These are phyloP conservation scores for Fusarium succisae DNA, from an alignment of 2,329 filamentous ascomycete species.

Conservation along the genomic window DNA sequence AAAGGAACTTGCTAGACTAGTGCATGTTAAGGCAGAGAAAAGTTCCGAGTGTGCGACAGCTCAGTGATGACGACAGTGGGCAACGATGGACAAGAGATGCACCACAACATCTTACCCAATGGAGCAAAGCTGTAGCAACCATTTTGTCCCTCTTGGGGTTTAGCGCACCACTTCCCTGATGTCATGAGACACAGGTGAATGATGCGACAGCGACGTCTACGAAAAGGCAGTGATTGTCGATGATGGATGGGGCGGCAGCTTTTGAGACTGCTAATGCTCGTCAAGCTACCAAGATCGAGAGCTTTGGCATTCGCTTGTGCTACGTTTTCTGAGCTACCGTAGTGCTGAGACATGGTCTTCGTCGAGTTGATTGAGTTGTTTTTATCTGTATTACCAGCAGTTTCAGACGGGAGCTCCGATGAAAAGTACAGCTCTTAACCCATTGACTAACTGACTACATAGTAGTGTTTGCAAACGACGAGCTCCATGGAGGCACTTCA, in stretches of 20 bases:
- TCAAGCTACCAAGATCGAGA: constrained; percentile 5
- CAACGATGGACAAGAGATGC: constrained; percentile 5
- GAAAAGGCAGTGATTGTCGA: constrained; percentile 23
- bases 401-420: neutral
- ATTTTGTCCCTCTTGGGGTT: constrained; percentile 1
- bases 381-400: neutral
- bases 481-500: neutral
- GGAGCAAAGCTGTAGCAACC: constrained; percentile 13
- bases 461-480: neutral
- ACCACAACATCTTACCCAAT: constrained; percentile 22
- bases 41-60: constrained; percentile 7
- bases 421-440: neutral
- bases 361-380: neutral
- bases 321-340: neutral
- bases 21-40: neutral
- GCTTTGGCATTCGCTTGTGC: constrained; percentile 3
- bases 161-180: constrained; percentile 27
- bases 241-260: constrained; percentile 14
- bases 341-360: constrained; percentile 2
- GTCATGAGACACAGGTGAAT: constrained; percentile 26
- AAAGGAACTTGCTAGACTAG: neutral
- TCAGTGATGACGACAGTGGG: constrained; percentile 28
- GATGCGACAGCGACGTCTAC: constrained; percentile 24
- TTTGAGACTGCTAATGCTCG: constrained; percentile 11
- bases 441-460: neutral